Percentiles rank a stretch among this genome's conserved stretches.
Conservation (phyloP, 192 early-diverging fungal genomes). For the Umbelopsis isabellina region DNA sequence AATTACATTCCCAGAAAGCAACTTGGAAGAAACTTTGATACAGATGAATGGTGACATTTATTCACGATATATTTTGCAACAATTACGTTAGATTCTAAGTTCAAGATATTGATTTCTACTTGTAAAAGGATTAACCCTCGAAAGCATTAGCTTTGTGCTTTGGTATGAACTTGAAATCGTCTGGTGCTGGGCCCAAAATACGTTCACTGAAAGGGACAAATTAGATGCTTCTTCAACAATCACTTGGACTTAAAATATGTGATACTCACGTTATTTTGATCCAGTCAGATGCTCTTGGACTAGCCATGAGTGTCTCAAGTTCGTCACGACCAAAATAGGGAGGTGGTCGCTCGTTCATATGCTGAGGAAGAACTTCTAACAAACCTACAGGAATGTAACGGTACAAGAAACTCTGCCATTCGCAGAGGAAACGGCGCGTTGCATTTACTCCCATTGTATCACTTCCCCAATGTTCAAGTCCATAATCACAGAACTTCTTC, state of each 20-base stretch:
- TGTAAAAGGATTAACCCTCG: slow-evolving; percentile 10
- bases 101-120: background rate
- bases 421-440: slow-evolving; percentile 79
- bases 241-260: background rate
- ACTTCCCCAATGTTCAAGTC: slow-evolving; percentile 96
- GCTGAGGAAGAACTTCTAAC: slow-evolving; percentile 90
- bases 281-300: slow-evolving; percentile 80
- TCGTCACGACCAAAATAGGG: slow-evolving; percentile 86
- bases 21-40: background rate
- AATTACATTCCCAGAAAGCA: too few relatives aligned
- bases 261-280: slow-evolving; percentile 71
- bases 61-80: too few relatives aligned
- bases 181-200: slow-evolving; percentile 88
- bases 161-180: slow-evolving; percentile 86
- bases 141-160: slow-evolving; percentile 92
- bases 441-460: slow-evolving; percentile 84
- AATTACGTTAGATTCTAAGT: background rate
- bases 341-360: slow-evolving; percentile 90
- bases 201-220: slow-evolving; percentile 62
- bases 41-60: too few relatives aligned
- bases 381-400: slow-evolving; percentile 91
- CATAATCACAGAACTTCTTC: slow-evolving; percentile 77
- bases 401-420: slow-evolving; percentile 77
- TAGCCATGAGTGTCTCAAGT: slow-evolving; percentile 94
- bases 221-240: background rate